A percentile compares a stretch with the other conserved stretches of the same genome.
These are phyloP conservation scores for Pythium aristosporum DNA, from an alignment of 352 stramenopile genomes.

Conservation along the genomic window DNA sequence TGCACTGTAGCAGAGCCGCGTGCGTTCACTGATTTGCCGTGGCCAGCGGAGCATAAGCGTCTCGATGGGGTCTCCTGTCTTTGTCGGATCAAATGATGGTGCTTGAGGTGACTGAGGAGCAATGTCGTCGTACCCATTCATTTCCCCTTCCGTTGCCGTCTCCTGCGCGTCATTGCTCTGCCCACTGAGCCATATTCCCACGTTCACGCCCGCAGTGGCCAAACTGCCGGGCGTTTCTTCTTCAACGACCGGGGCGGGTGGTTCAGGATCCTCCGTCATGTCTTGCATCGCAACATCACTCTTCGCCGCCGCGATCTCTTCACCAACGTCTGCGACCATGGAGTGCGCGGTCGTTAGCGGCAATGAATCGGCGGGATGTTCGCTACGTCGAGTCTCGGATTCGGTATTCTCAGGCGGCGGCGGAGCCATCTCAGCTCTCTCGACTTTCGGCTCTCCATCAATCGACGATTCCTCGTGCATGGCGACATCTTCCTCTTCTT, in stretches of 20 bases:
- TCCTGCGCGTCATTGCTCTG: neutral
- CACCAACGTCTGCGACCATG: too few relatives aligned
- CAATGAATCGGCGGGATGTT: too few relatives aligned
- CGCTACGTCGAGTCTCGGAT: neutral
- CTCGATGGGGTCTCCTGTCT: constrained; percentile 20
- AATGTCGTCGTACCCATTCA: too few relatives aligned
- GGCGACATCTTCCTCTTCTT: neutral
- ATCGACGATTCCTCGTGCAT: neutral
- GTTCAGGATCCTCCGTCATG: neutral
- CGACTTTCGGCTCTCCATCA: neutral
- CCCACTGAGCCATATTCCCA: constrained; percentile 14
- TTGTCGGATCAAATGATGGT: too few relatives aligned
- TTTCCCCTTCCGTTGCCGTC: neutral
- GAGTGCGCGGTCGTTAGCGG: too few relatives aligned
- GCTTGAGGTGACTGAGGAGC: neutral
- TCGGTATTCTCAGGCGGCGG: neutral
- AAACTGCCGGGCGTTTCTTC: constrained; percentile 8
- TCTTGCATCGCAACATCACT: neutral
- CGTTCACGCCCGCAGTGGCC: neutral
- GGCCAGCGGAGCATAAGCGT: constrained; percentile 50
- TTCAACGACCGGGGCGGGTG: neutral
- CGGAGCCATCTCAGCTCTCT: neutral
- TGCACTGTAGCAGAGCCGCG: constrained; percentile 38
- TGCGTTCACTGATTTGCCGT: constrained; percentile 40
- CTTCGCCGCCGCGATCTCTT: neutral